Percentiles rank a stretch among this genome's conserved stretches.
phyloP scores from a whole-genome alignment of 257 asterid genomes.

The Solanum paucissectum region DNA sequence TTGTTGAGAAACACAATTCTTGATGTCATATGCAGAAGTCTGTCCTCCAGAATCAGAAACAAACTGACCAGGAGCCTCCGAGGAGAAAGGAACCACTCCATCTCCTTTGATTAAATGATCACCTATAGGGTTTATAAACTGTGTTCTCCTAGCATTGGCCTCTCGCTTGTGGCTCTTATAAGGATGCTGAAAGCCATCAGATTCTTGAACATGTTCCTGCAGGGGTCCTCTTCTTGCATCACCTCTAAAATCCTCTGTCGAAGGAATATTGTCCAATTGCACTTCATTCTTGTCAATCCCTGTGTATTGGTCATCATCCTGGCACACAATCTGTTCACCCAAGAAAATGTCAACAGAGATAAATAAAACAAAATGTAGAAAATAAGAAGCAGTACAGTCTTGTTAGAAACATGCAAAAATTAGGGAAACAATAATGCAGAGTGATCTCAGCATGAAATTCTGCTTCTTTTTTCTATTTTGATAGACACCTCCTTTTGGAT shows the following conservation, averaged over 20 bases:
- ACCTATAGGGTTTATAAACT: constrained; percentile 14
- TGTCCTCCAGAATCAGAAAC: constrained; percentile 27
- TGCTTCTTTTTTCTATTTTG: not conserved
- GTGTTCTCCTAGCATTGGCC: constrained; percentile 30
- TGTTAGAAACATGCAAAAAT: not conserved
- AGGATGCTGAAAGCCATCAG: constrained; percentile 26
- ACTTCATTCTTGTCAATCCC: constrained; percentile 26
- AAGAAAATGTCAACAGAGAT: not conserved
- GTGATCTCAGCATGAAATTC: not conserved
- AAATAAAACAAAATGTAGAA: not conserved
- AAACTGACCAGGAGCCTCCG: constrained; percentile 18
- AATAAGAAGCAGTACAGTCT: not conserved
- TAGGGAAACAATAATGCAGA: not conserved
- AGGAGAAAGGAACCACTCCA: constrained; percentile 18
- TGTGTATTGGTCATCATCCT: constrained; percentile 27
- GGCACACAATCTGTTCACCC: constrained; percentile 62
- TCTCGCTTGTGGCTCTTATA: constrained; percentile 41
- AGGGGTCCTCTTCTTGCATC: constrained; percentile 42
- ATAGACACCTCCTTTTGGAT: not conserved
- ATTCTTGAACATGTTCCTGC: constrained; percentile 32
- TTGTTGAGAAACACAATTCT: constrained; percentile 25
- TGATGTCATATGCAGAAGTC: constrained; percentile 11
- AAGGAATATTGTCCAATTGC: constrained; percentile 35
- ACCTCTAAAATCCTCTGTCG: constrained; percentile 23
- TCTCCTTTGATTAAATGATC: constrained; percentile 27